Base-by-base conservation (phyloP, 2,329 filamentous ascomycete species). In the Venturia pyrina region DNA sequence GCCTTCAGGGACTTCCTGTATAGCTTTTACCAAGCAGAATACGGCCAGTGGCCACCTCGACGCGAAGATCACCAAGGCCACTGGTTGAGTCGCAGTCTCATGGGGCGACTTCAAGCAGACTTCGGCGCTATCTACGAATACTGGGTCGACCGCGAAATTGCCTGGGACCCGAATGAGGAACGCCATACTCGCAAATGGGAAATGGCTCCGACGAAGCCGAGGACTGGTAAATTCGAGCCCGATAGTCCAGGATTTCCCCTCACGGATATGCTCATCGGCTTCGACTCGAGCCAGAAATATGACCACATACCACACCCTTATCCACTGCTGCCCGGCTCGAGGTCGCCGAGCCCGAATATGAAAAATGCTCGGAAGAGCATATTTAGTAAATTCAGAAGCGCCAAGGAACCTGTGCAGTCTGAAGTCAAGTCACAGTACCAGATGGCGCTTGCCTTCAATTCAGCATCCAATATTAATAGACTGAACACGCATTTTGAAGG, bases 81-180 rank as follows among this genome's bases (percentile, higher is more conserved):
- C 46, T 89, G 87, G 87, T 78, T 90, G 15, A 87, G 83, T 5
- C 79, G 87, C 50, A 81, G 79, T 3, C 73, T 89, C 21, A 81
- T 81, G 0, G 79, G 81, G 60, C 78, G 78, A 2, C 73, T 90
- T n/a, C 85, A 88, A 69, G 79, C 78, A 41, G 88, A 90, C 69
- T 89, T 90, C 70, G 85, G 85, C 2, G 83, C 85, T 0, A 76
- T 90, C 1, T 90, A 90, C 70, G 87, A 90, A 70, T 89, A 88
- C 68, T 77, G 90, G 1, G 87, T 90, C 19, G 84, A 90, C 72
- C 82, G 86, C 5, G 84, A 89, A 60, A 81, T 89, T 5, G 73
- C 82, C 0, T 90, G 87, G 86, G 86, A 88, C 65, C 81, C 81
- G 24, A 82, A 82, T 0, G 86, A 88, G 71, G 84, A 84, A 61